phyloP scores from a whole-genome alignment of 2,329 filamentous ascomycete genomes.

The Ceratocystis colombiana region DNA sequence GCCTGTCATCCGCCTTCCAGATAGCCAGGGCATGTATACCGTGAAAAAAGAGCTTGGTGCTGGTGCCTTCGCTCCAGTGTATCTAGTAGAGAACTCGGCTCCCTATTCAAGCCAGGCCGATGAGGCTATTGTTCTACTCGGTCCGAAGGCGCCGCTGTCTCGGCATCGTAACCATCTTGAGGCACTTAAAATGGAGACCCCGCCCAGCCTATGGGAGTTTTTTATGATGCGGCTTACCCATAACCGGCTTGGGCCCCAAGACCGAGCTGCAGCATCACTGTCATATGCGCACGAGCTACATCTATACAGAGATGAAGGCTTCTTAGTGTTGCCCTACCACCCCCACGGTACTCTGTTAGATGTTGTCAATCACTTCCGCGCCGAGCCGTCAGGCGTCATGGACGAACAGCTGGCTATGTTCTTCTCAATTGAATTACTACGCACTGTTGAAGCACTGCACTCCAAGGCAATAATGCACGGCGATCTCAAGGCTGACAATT shows the following conservation, averaged over 20 bases:
- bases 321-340: conserved; percentile 77
- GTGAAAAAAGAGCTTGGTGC: conserved; percentile 79
- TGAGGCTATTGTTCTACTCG: conserved; percentile 43
- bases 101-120: conserved; percentile 39
- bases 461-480: conserved; percentile 72
- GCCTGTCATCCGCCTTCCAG: conserved; percentile 57
- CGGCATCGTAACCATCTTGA: conserved; percentile 53
- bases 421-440: conserved; percentile 81
- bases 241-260: conserved; percentile 58
- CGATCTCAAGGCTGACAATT: conserved; percentile 92
- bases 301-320: conserved; percentile 80
- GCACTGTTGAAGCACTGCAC: conserved; percentile 82
- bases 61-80: conserved; percentile 91
- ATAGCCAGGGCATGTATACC: conserved; percentile 57
- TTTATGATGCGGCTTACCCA: conserved; percentile 84
- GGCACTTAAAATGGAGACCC: conserved; percentile 89
- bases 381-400: conserved; percentile 63
- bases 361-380: conserved; percentile 75
- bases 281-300: conserved; percentile 83
- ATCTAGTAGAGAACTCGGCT: conserved; percentile 68
- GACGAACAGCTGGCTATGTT: conserved; percentile 93
- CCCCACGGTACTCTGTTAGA: conserved; percentile 91
- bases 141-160: conserved; percentile 49
- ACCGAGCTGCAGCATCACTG: conserved; percentile 66
- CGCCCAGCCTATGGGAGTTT: conserved; percentile 87